phyloP scores from a whole-genome alignment of 345 rosid genomes.

The Sisymbrium altissimum region DNA sequence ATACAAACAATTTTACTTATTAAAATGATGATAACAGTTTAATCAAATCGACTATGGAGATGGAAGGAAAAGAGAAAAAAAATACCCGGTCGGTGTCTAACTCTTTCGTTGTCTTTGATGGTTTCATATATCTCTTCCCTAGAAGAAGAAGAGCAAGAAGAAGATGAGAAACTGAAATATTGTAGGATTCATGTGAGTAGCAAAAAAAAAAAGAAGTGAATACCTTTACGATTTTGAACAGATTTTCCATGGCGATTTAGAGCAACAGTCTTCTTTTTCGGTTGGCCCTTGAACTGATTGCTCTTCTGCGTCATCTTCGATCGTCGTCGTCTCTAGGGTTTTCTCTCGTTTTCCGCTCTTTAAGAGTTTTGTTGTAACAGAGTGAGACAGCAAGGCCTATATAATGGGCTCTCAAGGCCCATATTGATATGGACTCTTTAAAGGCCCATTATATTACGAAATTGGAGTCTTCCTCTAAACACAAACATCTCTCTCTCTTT shows the following conservation, averaged over 20 bases:
- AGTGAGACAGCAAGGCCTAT: too few species aligned
- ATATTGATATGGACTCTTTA: neutral
- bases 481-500: neutral
- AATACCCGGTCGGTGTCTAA: slow-evolving; percentile 66
- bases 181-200: neutral
- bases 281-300: slow-evolving; percentile 74
- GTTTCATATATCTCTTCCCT: slow-evolving; percentile 79
- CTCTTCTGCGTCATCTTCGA: slow-evolving; percentile 84
- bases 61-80: neutral
- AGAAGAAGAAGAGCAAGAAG: neutral
- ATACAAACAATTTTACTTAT: neutral
- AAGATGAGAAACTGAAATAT: neutral
- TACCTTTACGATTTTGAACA: slow-evolving; percentile 63
- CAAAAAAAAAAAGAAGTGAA: neutral
- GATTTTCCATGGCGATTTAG: slow-evolving; percentile 81
- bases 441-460: neutral
- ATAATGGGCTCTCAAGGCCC: slow-evolving; percentile 2
- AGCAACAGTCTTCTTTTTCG: slow-evolving; percentile 66
- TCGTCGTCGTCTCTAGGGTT: slow-evolving; percentile 25
- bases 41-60: neutral
- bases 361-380: slow-evolving; percentile 15
- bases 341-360: neutral
- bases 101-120: slow-evolving; percentile 63
- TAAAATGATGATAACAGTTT: neutral
- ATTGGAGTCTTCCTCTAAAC: neutral